Conservation (phyloP, 805 yeast species). For the Wickerhamiella spandovensis region DNA sequence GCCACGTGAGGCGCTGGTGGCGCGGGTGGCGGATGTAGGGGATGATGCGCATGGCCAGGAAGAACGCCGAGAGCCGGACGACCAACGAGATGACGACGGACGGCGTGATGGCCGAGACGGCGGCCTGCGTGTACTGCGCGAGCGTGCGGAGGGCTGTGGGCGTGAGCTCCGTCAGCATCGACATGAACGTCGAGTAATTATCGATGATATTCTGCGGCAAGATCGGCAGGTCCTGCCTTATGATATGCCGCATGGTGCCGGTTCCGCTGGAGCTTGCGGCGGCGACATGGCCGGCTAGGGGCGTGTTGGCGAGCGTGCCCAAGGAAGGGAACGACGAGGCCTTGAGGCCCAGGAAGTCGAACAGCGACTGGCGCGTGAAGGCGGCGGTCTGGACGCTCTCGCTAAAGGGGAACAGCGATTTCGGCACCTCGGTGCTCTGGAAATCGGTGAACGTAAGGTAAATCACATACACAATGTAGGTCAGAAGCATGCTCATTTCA, state of each 20-base stretch:
- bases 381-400: neutral
- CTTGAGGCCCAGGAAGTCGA: neutral
- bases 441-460: slow-evolving; percentile 88
- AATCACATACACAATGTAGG: slow-evolving; percentile 83
- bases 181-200: slow-evolving; percentile 25
- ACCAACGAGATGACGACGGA: slow-evolving; percentile 72
- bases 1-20: slow-evolving; percentile 11
- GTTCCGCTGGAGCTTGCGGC: neutral
- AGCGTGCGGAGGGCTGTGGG: slow-evolving; percentile 30
- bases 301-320: slow-evolving; percentile 2
- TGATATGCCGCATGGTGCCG: neutral
- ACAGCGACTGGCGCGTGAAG: neutral
- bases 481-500: slow-evolving; percentile 74
- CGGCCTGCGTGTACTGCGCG: slow-evolving; percentile 33
- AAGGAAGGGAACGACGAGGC: neutral
- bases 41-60: slow-evolving; percentile 84
- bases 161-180: slow-evolving; percentile 26
- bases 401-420: slow-evolving; percentile 9
- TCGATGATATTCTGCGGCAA: slow-evolving; percentile 29
- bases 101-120: slow-evolving; percentile 54
- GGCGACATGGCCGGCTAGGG: neutral
- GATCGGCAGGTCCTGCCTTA: slow-evolving; percentile 16
- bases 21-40: slow-evolving; percentile 41
- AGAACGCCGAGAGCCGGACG: slow-evolving; percentile 72
- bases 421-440: slow-evolving; percentile 25